These are phyloP conservation scores for Aspergillus clavatus DNA, from an alignment of 2,329 filamentous ascomycete genomes.

Conservation along the genomic window DNA sequence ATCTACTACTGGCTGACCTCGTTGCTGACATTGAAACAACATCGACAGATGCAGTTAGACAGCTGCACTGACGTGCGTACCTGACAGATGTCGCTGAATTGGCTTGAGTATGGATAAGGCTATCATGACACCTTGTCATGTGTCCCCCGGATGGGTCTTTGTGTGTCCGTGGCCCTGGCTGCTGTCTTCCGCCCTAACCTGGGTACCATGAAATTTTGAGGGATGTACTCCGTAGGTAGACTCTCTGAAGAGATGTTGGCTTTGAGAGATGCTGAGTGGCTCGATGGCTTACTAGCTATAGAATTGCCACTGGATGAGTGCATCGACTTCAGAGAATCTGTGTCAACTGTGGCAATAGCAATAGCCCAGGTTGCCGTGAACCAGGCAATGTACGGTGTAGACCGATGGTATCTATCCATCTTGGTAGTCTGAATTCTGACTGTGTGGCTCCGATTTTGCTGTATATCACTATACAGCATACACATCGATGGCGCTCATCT, in stretches of 20 bases:
- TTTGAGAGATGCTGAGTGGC: too few species aligned
- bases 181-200: not conserved
- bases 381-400: not conserved
- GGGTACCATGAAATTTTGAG: too few species aligned
- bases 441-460: too few species aligned
- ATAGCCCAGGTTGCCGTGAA: too few species aligned
- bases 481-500: not conserved
- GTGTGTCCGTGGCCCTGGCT: not conserved
- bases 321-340: too few species aligned
- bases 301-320: too few species aligned
- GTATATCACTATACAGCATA: too few species aligned
- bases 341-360: too few species aligned
- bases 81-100: slow-evolving; percentile 18
- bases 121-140: slow-evolving; percentile 7
- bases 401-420: not conserved
- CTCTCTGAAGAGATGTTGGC: too few species aligned
- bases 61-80: slow-evolving; percentile 15
- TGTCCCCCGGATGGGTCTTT: not conserved
- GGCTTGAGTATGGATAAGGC: slow-evolving; percentile 12
- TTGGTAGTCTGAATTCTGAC: not conserved
- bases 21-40: not conserved
- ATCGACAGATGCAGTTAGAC: slow-evolving; percentile 6
- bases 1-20: too few species aligned
- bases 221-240: too few species aligned
- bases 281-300: too few species aligned